These are phyloP conservation scores for Cardamine chenopodiifolia DNA, from an alignment of 345 rosid genomes.

Conservation along the genomic window DNA sequence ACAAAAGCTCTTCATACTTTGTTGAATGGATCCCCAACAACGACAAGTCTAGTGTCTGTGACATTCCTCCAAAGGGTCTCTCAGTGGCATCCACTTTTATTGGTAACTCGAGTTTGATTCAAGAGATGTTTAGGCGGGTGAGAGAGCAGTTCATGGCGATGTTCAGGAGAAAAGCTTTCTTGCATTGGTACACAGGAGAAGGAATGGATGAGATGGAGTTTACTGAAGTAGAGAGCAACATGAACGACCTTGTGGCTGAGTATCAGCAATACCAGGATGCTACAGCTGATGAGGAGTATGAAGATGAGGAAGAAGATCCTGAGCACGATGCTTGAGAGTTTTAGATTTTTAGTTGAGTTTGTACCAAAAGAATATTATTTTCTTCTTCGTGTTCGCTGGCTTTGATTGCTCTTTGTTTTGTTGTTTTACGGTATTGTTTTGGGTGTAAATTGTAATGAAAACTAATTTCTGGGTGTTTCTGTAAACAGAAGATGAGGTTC, in stretches of 20 bases:
- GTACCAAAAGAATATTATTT: conserved; percentile 3
- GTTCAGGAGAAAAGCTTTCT: conserved; percentile 44
- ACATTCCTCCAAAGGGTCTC: conserved; percentile 39
- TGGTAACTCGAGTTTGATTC: conserved; percentile 39
- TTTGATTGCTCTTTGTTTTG: conserved; percentile 22
- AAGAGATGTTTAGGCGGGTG: conserved; percentile 41
- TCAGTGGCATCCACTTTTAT: conserved; percentile 38
- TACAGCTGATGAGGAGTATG: conserved; percentile 33
- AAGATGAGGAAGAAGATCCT: conserved; percentile 39
- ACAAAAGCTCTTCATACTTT: conserved; percentile 42
- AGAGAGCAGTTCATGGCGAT: conserved; percentile 40
- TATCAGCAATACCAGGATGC: conserved; percentile 47
- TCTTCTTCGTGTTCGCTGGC: conserved; percentile 20
- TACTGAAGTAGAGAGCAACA: conserved; percentile 42
- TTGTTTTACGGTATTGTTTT: conserved; percentile 17
- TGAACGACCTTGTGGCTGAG: conserved; percentile 45
- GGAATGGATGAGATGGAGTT: conserved; percentile 43
- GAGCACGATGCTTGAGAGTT: conserved; percentile 22
- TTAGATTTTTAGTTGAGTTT: conserved; percentile 20
- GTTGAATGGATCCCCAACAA: conserved; percentile 45
- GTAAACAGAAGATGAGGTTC: conserved; percentile 10
- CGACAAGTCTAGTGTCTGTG: conserved; percentile 42
- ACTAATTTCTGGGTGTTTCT: conserved; percentile 19
- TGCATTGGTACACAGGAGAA: conserved; percentile 43
- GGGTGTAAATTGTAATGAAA: conserved; percentile 32